Conservation (phyloP, 2,329 filamentous ascomycete genomes). For the Stemphylium beticola region DNA sequence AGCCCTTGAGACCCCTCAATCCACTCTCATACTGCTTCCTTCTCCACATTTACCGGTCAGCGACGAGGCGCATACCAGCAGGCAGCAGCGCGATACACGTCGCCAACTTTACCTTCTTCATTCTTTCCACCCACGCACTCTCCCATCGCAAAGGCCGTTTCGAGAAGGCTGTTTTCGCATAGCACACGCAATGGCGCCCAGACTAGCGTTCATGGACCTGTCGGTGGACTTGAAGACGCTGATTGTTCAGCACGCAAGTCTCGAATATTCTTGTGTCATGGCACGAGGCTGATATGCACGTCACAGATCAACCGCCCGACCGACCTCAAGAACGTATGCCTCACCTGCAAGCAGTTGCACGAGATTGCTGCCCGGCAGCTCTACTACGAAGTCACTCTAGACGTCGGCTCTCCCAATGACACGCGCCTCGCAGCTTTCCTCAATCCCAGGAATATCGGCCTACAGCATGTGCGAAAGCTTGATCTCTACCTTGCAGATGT, state of each 20-base stretch:
- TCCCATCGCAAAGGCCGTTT: background rate
- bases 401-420: slow-evolving; percentile 54
- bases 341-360: slow-evolving; percentile 56
- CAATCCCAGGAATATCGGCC: slow-evolving; percentile 55
- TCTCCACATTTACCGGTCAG: slow-evolving; percentile 18
- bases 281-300: background rate
- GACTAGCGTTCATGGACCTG: slow-evolving; percentile 42
- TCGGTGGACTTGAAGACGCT: slow-evolving; percentile 50
- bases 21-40: background rate
- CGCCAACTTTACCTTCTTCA: background rate
- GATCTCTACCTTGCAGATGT: slow-evolving; percentile 55
- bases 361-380: slow-evolving; percentile 54
- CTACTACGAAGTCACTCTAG: slow-evolving; percentile 56
- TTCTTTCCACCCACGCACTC: background rate
- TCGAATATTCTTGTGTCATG: background rate
- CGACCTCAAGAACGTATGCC: slow-evolving; percentile 56
- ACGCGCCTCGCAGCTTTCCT: slow-evolving; percentile 54
- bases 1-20: background rate
- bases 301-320: slow-evolving; percentile 53
- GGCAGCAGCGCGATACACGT: background rate
- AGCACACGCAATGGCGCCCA: slow-evolving; percentile 31
- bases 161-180: background rate
- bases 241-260: slow-evolving; percentile 47
- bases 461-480: slow-evolving; percentile 54
- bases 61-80: background rate